These are phyloP conservation scores for Eremomyces bilateralis DNA, from an alignment of 495 filamentous ascomycete species.

Conservation along the genomic window DNA sequence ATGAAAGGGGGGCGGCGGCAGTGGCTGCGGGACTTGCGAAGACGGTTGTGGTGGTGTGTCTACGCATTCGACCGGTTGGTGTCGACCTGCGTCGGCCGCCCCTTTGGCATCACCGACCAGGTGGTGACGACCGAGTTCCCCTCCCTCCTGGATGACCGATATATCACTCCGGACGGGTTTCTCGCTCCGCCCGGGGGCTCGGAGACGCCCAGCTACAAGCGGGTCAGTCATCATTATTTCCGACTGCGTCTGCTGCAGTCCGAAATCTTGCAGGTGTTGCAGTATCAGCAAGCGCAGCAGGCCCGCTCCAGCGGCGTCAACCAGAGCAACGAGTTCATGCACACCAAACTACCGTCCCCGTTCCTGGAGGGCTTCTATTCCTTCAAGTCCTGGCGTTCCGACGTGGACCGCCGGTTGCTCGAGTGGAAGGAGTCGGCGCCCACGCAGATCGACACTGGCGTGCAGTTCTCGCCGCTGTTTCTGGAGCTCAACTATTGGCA, in stretches of 20 bases:
- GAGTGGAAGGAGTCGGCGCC: constrained; percentile 79
- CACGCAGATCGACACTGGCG: constrained; percentile 53
- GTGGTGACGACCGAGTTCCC: constrained; percentile 87
- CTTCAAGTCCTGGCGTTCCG: constrained; percentile 70
- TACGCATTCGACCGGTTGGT: constrained; percentile 89
- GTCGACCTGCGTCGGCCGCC: constrained; percentile 74
- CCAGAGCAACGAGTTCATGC: constrained; percentile 45
- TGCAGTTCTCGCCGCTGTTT: constrained; percentile 68
- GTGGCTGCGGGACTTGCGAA: constrained; percentile 69
- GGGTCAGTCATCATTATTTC: constrained; percentile 79
- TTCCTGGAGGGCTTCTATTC: constrained; percentile 60
- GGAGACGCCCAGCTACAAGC: constrained; percentile 54
- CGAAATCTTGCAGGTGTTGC: constrained; percentile 83
- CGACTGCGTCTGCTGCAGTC: constrained; percentile 80
- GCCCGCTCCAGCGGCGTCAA: constrained; percentile 35
- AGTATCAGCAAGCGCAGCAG: constrained; percentile 61
- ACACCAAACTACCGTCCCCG: constrained; percentile 57
- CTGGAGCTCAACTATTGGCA: constrained; percentile 95
- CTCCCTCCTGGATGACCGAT: constrained; percentile 63
- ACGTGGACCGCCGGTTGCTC: constrained; percentile 62
- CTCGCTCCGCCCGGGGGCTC: constrained; percentile 22
- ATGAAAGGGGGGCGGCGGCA: constrained; percentile 38
- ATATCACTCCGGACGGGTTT: constrained; percentile 73
- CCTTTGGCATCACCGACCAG: constrained; percentile 84
- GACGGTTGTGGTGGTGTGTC: constrained; percentile 89